Percentiles rank a stretch among this genome's conserved stretches.
These are phyloP conservation scores for Dendrobium huoshanense DNA, from an alignment of 106 monocot species.

Conservation along the genomic window DNA sequence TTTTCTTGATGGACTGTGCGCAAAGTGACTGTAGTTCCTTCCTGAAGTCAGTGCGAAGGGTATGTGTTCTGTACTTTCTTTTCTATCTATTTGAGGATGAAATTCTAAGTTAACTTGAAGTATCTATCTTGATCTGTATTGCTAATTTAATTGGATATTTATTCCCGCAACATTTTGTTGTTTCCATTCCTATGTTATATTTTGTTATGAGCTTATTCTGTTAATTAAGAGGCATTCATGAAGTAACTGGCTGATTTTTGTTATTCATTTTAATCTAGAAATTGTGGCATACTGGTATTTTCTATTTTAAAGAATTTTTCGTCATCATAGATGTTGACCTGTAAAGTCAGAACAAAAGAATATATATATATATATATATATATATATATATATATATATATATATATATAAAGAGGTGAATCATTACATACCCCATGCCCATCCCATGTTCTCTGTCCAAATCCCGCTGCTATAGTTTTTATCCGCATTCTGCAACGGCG, in stretches of 20 bases:
- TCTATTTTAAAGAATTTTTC: not conserved
- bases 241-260: not conserved
- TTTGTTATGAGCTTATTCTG: not conserved
- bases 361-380: too few relatives aligned
- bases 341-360: too few relatives aligned
- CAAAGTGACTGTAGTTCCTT: slow-evolving; percentile 62
- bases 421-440: too few relatives aligned
- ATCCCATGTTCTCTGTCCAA: too few relatives aligned
- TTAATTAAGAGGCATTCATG: not conserved
- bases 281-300: not conserved
- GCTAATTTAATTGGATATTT: not conserved
- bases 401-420: too few relatives aligned
- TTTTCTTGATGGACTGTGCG: slow-evolving; percentile 81
- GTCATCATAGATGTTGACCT: not conserved
- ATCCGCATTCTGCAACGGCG: too few relatives aligned
- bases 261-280: not conserved
- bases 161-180: not conserved
- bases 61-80: slow-evolving; percentile 17
- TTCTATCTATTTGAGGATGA: slow-evolving; percentile 3
- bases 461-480: too few relatives aligned
- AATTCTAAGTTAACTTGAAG: not conserved
- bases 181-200: not conserved
- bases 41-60: slow-evolving; percentile 50
- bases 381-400: too few relatives aligned
- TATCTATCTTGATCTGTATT: not conserved